A percentile compares a stretch with the other conserved stretches of the same genome.
phyloP scores from a whole-genome alignment of 768 basidiomycete genomes.

The Termitomyces sp. region DNA sequence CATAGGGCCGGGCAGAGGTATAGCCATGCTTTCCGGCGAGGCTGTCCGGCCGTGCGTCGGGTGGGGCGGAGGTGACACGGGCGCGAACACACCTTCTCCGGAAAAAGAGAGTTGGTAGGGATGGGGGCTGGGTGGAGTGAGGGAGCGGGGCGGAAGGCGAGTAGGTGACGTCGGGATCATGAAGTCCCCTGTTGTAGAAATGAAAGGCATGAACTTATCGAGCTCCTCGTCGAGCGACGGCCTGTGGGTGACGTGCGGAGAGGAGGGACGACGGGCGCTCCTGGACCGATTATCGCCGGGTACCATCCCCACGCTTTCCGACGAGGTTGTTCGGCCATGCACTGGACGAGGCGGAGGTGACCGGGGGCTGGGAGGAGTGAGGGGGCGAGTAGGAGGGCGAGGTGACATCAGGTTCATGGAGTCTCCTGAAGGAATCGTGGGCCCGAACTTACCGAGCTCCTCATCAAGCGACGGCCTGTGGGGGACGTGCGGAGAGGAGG shows the following conservation, averaged over 20 bases:
- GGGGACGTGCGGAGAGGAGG: not conserved
- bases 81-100: constrained; percentile 11
- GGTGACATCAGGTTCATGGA: constrained; percentile 2
- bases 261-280: not conserved
- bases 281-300: constrained; percentile 22
- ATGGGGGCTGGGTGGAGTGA: constrained; percentile 1
- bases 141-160: constrained; percentile 2
- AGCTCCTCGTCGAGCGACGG: not conserved
- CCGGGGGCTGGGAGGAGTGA: not conserved
- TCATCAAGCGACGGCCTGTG: not conserved
- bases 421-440: constrained; percentile 5
- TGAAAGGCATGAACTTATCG: not conserved
- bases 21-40: constrained; percentile 22
- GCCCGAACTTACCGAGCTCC: not conserved
- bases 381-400: constrained; percentile 5
- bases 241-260: not conserved
- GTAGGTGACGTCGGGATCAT: constrained; percentile 5
- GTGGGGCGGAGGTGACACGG: constrained; percentile 10
- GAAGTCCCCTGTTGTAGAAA: constrained; percentile 8
- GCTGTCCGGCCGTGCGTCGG: constrained; percentile 14
- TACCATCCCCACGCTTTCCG: constrained; percentile 19
- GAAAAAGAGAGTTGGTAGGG: constrained; percentile 15
- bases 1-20: constrained; percentile 34
- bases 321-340: constrained; percentile 19
- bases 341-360: constrained; percentile 6